Percentiles rank a stretch among this genome's conserved stretches.
These are phyloP conservation scores for Epichloe bromicola DNA, from an alignment of 2,329 filamentous ascomycete genomes.

Conservation along the genomic window DNA sequence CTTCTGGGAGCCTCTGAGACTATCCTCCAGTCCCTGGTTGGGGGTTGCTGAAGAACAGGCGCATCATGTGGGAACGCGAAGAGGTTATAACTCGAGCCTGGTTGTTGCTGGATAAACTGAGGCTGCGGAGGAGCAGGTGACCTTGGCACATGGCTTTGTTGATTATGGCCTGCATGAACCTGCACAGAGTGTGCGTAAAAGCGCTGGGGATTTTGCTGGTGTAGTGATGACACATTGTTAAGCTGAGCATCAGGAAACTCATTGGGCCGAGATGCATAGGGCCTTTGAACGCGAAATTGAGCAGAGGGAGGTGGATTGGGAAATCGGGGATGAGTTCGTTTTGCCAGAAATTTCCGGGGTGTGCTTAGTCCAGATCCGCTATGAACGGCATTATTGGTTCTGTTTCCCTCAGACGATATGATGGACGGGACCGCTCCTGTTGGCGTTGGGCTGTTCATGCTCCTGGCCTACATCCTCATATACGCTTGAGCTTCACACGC, in stretches of 20 bases:
- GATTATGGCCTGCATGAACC: neutral
- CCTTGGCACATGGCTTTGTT: neutral
- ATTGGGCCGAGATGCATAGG: neutral
- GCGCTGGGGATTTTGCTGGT: neutral
- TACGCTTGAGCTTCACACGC: neutral
- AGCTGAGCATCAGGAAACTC: neutral
- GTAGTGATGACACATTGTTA: neutral
- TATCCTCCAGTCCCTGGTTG: neutral
- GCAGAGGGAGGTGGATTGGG: neutral
- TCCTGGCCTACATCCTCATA: conserved; percentile 5
- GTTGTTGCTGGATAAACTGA: neutral
- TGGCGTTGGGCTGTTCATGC: conserved; percentile 3
- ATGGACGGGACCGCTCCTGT: neutral
- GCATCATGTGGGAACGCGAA: neutral
- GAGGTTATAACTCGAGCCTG: neutral
- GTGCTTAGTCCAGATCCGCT: neutral
- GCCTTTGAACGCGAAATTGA: neutral
- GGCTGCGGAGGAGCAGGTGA: neutral
- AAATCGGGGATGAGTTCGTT: conserved; percentile 3
- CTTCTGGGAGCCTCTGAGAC: neutral
- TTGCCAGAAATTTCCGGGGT: conserved; percentile 3
- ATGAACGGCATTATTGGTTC: neutral
- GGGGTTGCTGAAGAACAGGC: neutral
- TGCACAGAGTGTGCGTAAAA: neutral
- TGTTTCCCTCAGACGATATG: neutral